A percentile compares a stretch with the other conserved stretches of the same genome.
These are phyloP conservation scores for Neurospora sp. DNA, from an alignment of 495 filamentous ascomycete species.

Conservation along the genomic window DNA sequence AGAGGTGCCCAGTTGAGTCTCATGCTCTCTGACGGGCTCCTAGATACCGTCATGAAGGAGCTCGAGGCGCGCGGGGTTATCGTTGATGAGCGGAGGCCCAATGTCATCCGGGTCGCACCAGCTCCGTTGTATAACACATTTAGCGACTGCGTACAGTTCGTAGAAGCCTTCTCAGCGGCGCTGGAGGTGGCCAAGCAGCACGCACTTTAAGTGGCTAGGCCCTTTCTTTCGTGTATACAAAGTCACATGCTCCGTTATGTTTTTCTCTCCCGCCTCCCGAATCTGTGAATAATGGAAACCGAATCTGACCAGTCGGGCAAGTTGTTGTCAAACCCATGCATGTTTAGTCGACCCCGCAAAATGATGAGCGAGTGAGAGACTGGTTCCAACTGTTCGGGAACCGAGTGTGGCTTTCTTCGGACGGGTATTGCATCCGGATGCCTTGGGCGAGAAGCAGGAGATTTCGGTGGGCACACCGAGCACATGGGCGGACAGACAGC, in stretches of 20 bases:
- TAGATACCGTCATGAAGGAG: constrained; percentile 57
- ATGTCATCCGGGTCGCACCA: constrained; percentile 88
- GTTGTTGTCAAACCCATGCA: background rate
- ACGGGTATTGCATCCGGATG: background rate
- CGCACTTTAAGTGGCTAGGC: background rate
- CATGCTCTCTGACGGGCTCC: constrained; percentile 51
- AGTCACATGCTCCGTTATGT: background rate
- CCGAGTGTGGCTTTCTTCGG: background rate
- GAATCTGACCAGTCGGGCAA: background rate
- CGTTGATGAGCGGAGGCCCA: constrained; percentile 79
- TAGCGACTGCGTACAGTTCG: constrained; percentile 68
- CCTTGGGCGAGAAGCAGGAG: background rate
- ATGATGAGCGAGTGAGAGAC: background rate
- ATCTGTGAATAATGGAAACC: background rate
- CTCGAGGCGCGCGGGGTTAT: constrained; percentile 65
- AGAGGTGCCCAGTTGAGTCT: constrained; percentile 85
- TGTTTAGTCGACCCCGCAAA: background rate
- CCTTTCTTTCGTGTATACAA: background rate
- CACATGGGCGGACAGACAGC: background rate
- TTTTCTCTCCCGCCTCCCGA: background rate
- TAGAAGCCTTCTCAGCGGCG: constrained; percentile 49
- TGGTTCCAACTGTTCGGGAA: background rate
- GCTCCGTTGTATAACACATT: constrained; percentile 85
- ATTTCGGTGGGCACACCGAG: background rate
- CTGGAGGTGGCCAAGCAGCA: constrained; percentile 22